Evolutionary conservation across 495 filamentous ascomycete species (phyloP).

Genomic region (Saxophila tyrrhenica): DNA sequence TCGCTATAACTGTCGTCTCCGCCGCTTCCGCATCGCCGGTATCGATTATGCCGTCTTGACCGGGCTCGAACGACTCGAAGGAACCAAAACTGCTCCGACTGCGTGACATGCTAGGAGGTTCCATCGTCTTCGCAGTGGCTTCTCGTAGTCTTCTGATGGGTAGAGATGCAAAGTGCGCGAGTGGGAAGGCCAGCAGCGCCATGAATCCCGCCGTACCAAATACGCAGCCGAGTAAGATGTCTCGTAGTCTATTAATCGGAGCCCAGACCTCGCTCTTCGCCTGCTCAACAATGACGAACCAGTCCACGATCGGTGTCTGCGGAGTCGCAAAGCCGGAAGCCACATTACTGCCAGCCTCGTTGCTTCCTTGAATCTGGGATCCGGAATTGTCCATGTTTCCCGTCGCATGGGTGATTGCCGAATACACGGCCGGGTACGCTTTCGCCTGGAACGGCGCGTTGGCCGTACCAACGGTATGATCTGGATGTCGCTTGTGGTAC

Average conservation of each 20-base stretch:
- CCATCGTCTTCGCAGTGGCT: conserved; percentile 66
- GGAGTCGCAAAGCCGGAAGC: conserved; percentile 63
- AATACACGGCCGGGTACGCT: conserved; percentile 44
- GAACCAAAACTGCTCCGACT: conserved; percentile 34
- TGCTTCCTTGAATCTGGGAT: conserved; percentile 51
- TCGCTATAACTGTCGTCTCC: conserved; percentile 4
- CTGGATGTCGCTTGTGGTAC: conserved; percentile 37
- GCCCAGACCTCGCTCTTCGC: conserved; percentile 57
- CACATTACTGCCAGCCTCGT: conserved; percentile 54
- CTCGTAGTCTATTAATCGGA: conserved; percentile 61
- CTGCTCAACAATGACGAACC: conserved; percentile 75
- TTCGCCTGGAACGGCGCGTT: conserved; percentile 45
- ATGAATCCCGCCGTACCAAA: conserved; percentile 60
- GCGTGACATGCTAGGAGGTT: conserved; percentile 46
- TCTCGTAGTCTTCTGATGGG: conserved; percentile 67
- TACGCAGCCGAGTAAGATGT: conserved; percentile 70
- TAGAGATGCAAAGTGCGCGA: conserved; percentile 66
- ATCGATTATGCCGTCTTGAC: background rate
- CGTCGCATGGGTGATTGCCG: conserved; percentile 40
- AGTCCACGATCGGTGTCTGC: conserved; percentile 53
- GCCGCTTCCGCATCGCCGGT: background rate
- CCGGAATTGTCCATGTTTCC: conserved; percentile 45
- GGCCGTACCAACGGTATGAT: conserved; percentile 33
- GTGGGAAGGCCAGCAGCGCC: conserved; percentile 33
- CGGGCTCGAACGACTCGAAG: background rate